Evolutionary conservation across 2,329 filamentous ascomycete genomes (phyloP).

Genomic region (Cadophora luteo-olivacea): DNA sequence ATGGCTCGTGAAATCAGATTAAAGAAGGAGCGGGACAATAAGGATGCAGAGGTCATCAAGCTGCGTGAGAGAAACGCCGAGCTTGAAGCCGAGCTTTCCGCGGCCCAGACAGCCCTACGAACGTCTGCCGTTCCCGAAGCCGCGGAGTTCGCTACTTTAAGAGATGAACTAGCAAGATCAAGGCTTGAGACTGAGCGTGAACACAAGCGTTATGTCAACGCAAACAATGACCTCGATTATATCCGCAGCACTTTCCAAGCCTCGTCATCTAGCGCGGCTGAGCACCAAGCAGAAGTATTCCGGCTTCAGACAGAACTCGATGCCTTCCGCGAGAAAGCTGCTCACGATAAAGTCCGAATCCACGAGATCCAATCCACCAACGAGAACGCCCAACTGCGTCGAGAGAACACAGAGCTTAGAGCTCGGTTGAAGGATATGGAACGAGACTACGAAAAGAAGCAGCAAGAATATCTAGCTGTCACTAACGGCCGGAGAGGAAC

Average conservation of each 20-base stretch:
- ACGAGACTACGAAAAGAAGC: slow-evolving; percentile 48
- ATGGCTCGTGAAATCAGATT: slow-evolving; percentile 29
- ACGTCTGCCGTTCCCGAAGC: slow-evolving; percentile 48
- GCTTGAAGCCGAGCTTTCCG: slow-evolving; percentile 40
- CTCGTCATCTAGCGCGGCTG: slow-evolving; percentile 35
- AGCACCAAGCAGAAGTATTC: slow-evolving; percentile 31
- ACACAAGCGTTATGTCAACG: slow-evolving; percentile 31
- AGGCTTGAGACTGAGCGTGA: slow-evolving; percentile 35
- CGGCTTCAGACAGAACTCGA: slow-evolving; percentile 31
- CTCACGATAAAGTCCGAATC: slow-evolving; percentile 39
- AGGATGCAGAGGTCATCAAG: slow-evolving; percentile 36
- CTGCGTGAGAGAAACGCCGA: slow-evolving; percentile 35
- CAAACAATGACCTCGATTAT: slow-evolving; percentile 41
- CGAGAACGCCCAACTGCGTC: slow-evolving; percentile 30
- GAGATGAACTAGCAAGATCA: slow-evolving; percentile 45
- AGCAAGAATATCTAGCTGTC: slow-evolving; percentile 46
- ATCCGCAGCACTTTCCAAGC: slow-evolving; percentile 41
- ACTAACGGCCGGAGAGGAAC: slow-evolving; percentile 49
- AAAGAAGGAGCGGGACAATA: slow-evolving; percentile 32
- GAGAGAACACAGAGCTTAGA: slow-evolving; percentile 45
- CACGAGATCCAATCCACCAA: slow-evolving; percentile 38
- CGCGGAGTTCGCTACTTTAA: slow-evolving; percentile 49
- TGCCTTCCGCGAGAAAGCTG: slow-evolving; percentile 34
- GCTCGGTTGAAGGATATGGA: slow-evolving; percentile 43
- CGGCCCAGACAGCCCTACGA: slow-evolving; percentile 29